Evolutionary conservation across 352 stramenopile genomes (phyloP).

Genomic region (Phytophthora citricola): DNA sequence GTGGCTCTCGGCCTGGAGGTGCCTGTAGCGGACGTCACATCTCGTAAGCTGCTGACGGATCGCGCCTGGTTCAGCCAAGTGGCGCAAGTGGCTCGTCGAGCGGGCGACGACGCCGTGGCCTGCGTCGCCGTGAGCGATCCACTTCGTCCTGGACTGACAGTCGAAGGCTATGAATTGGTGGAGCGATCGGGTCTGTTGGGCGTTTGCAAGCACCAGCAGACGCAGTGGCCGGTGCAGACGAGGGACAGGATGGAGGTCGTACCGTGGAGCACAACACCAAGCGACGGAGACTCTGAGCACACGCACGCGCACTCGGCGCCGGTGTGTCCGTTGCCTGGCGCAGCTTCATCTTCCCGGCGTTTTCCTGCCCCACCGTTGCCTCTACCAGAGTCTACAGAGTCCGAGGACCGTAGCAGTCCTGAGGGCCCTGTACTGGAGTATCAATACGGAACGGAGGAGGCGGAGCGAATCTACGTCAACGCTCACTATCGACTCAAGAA

Average conservation of each 20-base stretch:
- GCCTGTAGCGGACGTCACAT: conserved; percentile 15
- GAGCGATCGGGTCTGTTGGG: conserved; percentile 71
- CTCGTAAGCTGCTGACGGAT: conserved; percentile 50
- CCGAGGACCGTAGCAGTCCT: background rate
- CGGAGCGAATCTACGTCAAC: conserved; percentile 75
- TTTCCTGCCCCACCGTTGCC: conserved; percentile 28
- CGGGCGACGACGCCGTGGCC: conserved; percentile 19
- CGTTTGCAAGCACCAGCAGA: conserved; percentile 60
- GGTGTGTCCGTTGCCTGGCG: conserved; percentile 29
- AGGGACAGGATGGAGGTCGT: conserved; percentile 33
- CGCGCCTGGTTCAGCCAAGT: conserved; percentile 60
- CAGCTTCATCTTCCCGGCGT: conserved; percentile 13
- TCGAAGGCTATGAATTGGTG: conserved; percentile 79
- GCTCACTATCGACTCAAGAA: conserved; percentile 75
- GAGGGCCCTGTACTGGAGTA: conserved; percentile 80
- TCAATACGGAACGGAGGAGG: conserved; percentile 63
- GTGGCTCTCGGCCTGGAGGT: conserved; percentile 14
- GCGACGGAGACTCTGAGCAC: background rate
- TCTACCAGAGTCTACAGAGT: conserved; percentile 14
- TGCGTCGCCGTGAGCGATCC: conserved; percentile 45
- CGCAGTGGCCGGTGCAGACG: conserved; percentile 32
- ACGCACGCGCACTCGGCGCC: conserved; percentile 13
- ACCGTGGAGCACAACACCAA: conserved; percentile 15
- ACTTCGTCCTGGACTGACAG: conserved; percentile 43
- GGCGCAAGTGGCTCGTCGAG: conserved; percentile 37